Percentiles rank a stretch among this genome's conserved stretches.
Evolutionary conservation across 345 rosid genomes (phyloP).

Genomic region (Citrus mangshanensis): DNA sequence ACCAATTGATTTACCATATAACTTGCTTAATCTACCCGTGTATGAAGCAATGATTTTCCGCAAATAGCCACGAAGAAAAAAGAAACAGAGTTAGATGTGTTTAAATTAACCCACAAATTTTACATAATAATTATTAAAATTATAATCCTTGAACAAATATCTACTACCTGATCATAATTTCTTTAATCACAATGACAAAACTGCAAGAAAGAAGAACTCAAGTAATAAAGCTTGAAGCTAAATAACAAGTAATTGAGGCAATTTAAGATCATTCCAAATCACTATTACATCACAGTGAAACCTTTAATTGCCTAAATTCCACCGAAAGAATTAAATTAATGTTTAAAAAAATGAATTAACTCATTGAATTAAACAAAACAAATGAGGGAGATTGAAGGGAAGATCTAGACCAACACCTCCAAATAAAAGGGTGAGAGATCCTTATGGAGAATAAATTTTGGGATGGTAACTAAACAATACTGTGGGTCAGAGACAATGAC

Average conservation of each 20-base stretch:
- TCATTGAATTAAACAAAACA: slow-evolving; percentile 21
- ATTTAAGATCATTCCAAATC: slow-evolving; percentile 7
- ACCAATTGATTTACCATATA: slow-evolving; percentile 54
- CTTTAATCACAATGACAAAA: slow-evolving; percentile 1
- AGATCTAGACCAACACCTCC: slow-evolving; percentile 15
- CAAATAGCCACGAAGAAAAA: slow-evolving; percentile 17
- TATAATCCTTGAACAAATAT: not conserved
- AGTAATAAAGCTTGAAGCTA: not conserved
- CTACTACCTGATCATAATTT: not conserved
- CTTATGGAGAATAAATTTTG: slow-evolving; percentile 36
- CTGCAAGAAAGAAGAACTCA: not conserved
- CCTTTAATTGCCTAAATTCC: slow-evolving; percentile 9
- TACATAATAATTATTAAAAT: not conserved
- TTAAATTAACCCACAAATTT: not conserved
- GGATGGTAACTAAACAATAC: slow-evolving; percentile 14
- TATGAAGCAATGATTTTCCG: slow-evolving; percentile 65
- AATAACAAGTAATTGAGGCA: not conserved
- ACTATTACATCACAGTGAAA: slow-evolving; percentile 14
- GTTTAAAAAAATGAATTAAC: slow-evolving; percentile 3
- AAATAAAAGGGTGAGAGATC: slow-evolving; percentile 29
- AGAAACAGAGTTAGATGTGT: slow-evolving; percentile 6
- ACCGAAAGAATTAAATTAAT: slow-evolving; percentile 10
- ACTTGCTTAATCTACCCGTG: slow-evolving; percentile 59
- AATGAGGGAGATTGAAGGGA: slow-evolving; percentile 13
- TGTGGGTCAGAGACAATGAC: not conserved